These are phyloP conservation scores for Plasmodium yoelii DNA, from an alignment of 169 alveolate species.

Conservation along the genomic window DNA sequence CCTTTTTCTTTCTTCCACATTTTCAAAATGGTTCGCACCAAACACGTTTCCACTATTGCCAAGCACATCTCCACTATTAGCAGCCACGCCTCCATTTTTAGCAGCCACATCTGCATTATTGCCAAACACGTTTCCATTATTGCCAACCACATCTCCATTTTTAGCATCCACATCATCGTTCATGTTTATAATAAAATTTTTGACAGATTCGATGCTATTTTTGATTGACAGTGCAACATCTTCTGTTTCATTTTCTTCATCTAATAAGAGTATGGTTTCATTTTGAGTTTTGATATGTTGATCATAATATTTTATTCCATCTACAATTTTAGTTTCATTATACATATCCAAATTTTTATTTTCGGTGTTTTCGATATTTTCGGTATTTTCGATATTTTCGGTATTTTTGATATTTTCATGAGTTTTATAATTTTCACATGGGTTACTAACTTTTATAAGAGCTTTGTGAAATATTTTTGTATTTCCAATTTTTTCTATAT, in stretches of 20 bases:
- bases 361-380: no score
- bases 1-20: neutral
- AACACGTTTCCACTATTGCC: no score
- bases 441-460: neutral
- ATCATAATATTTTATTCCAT: neutral
- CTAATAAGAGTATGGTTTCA: conserved; percentile 15
- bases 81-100: no score
- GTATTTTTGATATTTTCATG: no score
- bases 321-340: neutral
- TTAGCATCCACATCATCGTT: no score
- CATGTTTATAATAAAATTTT: conserved; percentile 35
- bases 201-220: conserved; percentile 5
- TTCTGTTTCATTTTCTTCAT: neutral
- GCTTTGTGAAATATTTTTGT: conserved; percentile 45
- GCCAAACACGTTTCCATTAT: no score
- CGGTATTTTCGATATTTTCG: no score
- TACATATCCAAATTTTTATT: no score
- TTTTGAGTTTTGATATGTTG: neutral
- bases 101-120: no score
- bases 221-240: neutral
- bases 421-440: neutral
- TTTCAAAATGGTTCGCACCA: no score
- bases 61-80: no score
- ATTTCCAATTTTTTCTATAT: conserved; percentile 50
- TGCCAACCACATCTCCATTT: no score